A percentile compares a stretch with the other conserved stretches of the same genome.
These are phyloP conservation scores for Endoconidiophora laricicola DNA, from an alignment of 2,329 filamentous ascomycete species.

Conservation along the genomic window DNA sequence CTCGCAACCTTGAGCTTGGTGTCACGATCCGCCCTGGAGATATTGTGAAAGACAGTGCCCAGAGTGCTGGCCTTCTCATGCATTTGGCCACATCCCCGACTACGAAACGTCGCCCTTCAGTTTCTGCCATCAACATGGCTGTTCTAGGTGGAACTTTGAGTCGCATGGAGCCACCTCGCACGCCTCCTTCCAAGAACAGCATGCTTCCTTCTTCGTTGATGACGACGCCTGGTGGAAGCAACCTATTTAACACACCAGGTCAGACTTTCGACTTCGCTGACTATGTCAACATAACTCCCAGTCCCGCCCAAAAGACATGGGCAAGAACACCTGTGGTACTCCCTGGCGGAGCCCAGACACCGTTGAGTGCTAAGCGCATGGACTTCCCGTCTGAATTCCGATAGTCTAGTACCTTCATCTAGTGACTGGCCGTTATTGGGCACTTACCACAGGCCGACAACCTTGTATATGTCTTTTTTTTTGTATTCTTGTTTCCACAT, in stretches of 20 bases:
- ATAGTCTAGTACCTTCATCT: background rate
- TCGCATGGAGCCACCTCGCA: conserved; percentile 54
- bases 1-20: conserved; percentile 21
- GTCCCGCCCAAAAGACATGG: conserved; percentile 80
- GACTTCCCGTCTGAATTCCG: conserved; percentile 12
- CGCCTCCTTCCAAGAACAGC: conserved; percentile 52
- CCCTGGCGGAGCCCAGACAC: conserved; percentile 35
- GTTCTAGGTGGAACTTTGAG: conserved; percentile 39
- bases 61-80: conserved; percentile 64
- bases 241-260: conserved; percentile 59
- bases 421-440: background rate
- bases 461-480: conserved; percentile 7
- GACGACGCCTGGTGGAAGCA: conserved; percentile 63
- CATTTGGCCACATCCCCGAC: conserved; percentile 88
- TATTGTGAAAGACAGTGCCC: conserved; percentile 35
- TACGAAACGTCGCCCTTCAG: conserved; percentile 25
- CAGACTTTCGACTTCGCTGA: conserved; percentile 85
- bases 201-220: conserved; percentile 69
- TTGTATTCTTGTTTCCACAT: conserved; percentile 1
- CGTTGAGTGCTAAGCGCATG: conserved; percentile 10
- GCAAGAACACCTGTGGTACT: conserved; percentile 45
- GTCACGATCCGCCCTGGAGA: conserved; percentile 6
- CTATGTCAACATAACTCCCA: conserved; percentile 94
- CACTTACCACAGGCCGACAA: background rate
- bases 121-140: conserved; percentile 1